Evolutionary conservation across 495 filamentous ascomycete species (phyloP).

Genomic region (Penicillium samsonianum): DNA sequence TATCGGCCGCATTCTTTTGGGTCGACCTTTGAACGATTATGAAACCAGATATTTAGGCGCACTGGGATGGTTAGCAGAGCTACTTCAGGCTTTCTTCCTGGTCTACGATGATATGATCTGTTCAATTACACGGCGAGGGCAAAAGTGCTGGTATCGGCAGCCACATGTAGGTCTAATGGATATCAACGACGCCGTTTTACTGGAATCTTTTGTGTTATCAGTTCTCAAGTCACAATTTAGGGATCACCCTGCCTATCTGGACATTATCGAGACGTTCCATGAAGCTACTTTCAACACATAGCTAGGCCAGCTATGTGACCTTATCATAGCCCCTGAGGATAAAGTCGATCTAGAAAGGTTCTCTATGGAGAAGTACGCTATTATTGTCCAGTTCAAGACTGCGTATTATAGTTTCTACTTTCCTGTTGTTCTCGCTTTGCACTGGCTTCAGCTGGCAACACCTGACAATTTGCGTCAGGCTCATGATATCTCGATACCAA

Average conservation of each 20-base stretch:
- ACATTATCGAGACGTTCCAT: constrained; percentile 83
- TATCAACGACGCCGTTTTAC: constrained; percentile 89
- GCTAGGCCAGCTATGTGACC: constrained; percentile 78
- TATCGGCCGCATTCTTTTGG: background rate
- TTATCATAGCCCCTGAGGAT: constrained; percentile 69
- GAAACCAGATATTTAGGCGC: background rate
- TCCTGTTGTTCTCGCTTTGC: constrained; percentile 78
- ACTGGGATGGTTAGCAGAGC: constrained; percentile 87
- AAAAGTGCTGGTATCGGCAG: constrained; percentile 83
- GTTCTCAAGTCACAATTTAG: constrained; percentile 82
- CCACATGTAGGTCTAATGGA: constrained; percentile 81
- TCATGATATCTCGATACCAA: constrained; percentile 77
- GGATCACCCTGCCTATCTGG: constrained; percentile 68
- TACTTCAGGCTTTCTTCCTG: constrained; percentile 88
- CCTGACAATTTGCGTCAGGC: constrained; percentile 71
- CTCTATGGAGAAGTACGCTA: constrained; percentile 75
- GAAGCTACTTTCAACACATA: constrained; percentile 81
- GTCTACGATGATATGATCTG: constrained; percentile 92
- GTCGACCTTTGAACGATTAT: background rate
- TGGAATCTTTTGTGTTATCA: constrained; percentile 74
- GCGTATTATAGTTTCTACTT: constrained; percentile 96
- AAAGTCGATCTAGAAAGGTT: constrained; percentile 70
- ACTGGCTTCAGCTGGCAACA: constrained; percentile 70
- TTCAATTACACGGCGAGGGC: constrained; percentile 77
- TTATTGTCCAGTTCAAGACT: constrained; percentile 92